Conservation (phyloP, 352 stramenopile genomes). For the Phytophthora hybrid region DNA sequence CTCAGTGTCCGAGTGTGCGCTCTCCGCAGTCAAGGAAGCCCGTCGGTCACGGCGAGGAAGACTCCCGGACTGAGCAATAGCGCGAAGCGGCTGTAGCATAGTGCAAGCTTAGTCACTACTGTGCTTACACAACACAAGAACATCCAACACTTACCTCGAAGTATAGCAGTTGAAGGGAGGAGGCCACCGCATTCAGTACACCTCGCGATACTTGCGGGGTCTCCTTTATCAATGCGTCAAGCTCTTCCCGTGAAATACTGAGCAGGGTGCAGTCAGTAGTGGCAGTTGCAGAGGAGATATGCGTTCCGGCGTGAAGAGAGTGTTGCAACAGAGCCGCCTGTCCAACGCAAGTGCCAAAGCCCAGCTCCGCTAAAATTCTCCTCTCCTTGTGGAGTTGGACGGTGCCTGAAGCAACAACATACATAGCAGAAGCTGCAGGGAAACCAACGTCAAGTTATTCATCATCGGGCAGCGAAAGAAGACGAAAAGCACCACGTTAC, state of each 20-base stretch:
- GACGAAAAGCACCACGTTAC: conserved; percentile 33
- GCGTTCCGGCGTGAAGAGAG: conserved; percentile 67
- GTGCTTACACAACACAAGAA: not conserved
- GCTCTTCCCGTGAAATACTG: conserved; percentile 71
- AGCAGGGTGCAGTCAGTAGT: conserved; percentile 72
- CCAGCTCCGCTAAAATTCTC: conserved; percentile 68
- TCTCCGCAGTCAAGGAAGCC: conserved; percentile 40
- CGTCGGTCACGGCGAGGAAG: conserved; percentile 64
- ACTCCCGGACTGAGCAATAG: conserved; percentile 71
- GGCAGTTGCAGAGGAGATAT: conserved; percentile 81
- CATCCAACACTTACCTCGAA: conserved; percentile 66
- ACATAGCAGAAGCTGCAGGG: conserved; percentile 77
- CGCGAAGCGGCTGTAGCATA: conserved; percentile 55
- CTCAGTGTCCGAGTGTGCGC: conserved; percentile 24
- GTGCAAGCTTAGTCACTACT: not conserved
- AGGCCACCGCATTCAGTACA: conserved; percentile 84
- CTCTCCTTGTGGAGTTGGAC: conserved; percentile 85
- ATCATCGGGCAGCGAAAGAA: not conserved
- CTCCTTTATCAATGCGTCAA: conserved; percentile 80
- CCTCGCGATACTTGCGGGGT: conserved; percentile 75
- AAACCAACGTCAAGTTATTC: not conserved
- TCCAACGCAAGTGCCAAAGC: conserved; percentile 78
- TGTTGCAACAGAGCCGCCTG: conserved; percentile 78
- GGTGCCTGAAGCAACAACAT: conserved; percentile 70
- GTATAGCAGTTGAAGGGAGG: conserved; percentile 77